Conservation (phyloP, 495 filamentous ascomycete genomes). For the Tuber microsphaerosporum region DNA sequence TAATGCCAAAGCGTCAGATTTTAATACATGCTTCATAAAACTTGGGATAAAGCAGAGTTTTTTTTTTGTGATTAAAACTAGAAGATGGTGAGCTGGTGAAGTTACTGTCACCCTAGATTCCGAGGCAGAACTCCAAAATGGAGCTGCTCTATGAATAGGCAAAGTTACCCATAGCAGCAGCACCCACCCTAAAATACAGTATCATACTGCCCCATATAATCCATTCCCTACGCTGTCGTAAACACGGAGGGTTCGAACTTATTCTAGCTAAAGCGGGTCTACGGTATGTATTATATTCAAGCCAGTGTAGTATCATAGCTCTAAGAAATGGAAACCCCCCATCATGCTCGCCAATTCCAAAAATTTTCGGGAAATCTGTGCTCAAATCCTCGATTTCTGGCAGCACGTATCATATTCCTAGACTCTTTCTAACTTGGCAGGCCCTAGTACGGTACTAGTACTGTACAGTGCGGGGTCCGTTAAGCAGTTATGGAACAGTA, state of each 20-base stretch:
- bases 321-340: not conserved
- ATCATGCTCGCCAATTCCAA: not conserved
- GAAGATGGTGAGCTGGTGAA: not conserved
- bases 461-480: no score
- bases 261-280: no score
- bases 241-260: not conserved
- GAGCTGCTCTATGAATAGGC: not conserved
- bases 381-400: no score
- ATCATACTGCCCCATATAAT: not conserved
- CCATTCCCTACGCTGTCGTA: not conserved
- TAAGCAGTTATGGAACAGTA: no score
- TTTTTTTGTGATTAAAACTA: not conserved
- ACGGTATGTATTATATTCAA: no score
- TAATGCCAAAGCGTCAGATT: not conserved
- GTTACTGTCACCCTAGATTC: not conserved
- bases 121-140: not conserved
- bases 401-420: no score
- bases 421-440: no score
- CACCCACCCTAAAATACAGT: not conserved
- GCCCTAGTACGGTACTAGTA: no score
- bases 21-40: not conserved
- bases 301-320: not conserved
- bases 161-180: not conserved
- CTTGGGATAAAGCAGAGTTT: not conserved
- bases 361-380: not conserved